These are phyloP conservation scores for Hyphodiscus sp. DNA, from an alignment of 2,329 filamentous ascomycete species.

Conservation along the genomic window DNA sequence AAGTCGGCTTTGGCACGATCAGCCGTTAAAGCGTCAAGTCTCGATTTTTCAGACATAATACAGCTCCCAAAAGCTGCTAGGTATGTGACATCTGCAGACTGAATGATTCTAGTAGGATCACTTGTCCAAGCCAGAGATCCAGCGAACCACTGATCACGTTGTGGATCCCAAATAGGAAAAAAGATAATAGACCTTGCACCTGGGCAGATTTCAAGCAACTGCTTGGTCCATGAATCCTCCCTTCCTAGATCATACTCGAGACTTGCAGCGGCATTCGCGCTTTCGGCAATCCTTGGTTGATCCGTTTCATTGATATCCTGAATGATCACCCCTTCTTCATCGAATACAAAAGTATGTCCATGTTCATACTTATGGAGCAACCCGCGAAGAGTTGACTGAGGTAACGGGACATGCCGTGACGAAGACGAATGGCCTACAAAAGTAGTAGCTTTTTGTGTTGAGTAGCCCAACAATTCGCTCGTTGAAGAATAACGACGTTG, in stretches of 20 bases:
- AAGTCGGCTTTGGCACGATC: slow-evolving; percentile 46
- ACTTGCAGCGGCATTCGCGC: background rate
- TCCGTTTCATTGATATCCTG: background rate
- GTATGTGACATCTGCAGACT: slow-evolving; percentile 39
- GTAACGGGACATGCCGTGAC: background rate
- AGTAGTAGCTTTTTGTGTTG: background rate
- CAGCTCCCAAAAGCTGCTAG: slow-evolving; percentile 44
- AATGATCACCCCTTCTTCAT: slow-evolving; percentile 10
- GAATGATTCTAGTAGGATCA: slow-evolving; percentile 36
- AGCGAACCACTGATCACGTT: slow-evolving; percentile 40
- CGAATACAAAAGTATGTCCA: slow-evolving; percentile 18
- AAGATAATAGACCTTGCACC: slow-evolving; percentile 38
- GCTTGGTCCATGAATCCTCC: slow-evolving; percentile 6
- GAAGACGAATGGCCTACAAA: background rate
- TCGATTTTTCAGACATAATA: slow-evolving; percentile 50
- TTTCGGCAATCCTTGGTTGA: background rate
- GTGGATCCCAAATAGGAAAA: slow-evolving; percentile 41
- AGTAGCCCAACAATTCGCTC: slow-evolving; percentile 5
- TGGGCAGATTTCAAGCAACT: slow-evolving; percentile 31
- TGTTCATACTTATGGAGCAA: slow-evolving; percentile 16
- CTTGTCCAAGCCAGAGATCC: slow-evolving; percentile 43
- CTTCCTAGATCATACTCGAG: slow-evolving; percentile 2
- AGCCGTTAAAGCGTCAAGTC: slow-evolving; percentile 36
- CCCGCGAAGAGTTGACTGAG: slow-evolving; percentile 10
- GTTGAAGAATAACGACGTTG: background rate